These are phyloP conservation scores for Cryptococcus sp. DNA, from an alignment of 1,284 basidiomycete genomes.

Conservation along the genomic window DNA sequence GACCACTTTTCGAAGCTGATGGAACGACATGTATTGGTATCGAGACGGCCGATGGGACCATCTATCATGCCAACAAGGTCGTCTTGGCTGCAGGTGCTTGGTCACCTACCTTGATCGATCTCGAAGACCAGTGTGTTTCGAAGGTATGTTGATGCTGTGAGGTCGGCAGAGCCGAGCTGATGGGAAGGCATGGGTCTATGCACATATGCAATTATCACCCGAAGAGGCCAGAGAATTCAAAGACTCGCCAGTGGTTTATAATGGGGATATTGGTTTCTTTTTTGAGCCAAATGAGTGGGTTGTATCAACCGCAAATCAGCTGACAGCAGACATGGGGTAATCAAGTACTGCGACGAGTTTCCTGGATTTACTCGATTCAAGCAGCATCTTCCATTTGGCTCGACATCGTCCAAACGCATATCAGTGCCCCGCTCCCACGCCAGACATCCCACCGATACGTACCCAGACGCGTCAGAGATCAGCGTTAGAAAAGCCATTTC, in stretches of 20 bases:
- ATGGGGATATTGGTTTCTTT: conserved; percentile 25
- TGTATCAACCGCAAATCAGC: background rate
- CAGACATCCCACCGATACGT: conserved; percentile 38
- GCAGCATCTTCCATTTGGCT: conserved; percentile 19
- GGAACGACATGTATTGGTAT: conserved; percentile 31
- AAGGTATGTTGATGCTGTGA: conserved; percentile 23
- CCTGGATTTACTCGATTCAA: conserved; percentile 29
- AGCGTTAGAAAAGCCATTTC: conserved; percentile 26
- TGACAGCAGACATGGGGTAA: conserved; percentile 11
- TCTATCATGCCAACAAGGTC: conserved; percentile 33
- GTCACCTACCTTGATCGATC: conserved; percentile 41
- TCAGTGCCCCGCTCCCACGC: conserved; percentile 45
- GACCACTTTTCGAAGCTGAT: conserved; percentile 20
- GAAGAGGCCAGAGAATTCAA: conserved; percentile 36
- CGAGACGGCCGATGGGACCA: conserved; percentile 32
- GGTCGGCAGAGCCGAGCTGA: conserved; percentile 7
- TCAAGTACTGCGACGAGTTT: conserved; percentile 40
- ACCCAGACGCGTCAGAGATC: conserved; percentile 25
- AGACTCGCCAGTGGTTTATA: conserved; percentile 33
- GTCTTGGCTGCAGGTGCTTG: conserved; percentile 47
- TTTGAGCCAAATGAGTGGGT: conserved; percentile 27
- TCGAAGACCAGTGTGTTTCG: conserved; percentile 43
- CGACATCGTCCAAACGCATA: conserved; percentile 14
- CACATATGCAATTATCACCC: conserved; percentile 39
- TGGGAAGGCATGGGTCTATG: conserved; percentile 38